These are phyloP conservation scores for Verticillium dahliae DNA, from an alignment of 2,329 filamentous ascomycete species.

Conservation along the genomic window DNA sequence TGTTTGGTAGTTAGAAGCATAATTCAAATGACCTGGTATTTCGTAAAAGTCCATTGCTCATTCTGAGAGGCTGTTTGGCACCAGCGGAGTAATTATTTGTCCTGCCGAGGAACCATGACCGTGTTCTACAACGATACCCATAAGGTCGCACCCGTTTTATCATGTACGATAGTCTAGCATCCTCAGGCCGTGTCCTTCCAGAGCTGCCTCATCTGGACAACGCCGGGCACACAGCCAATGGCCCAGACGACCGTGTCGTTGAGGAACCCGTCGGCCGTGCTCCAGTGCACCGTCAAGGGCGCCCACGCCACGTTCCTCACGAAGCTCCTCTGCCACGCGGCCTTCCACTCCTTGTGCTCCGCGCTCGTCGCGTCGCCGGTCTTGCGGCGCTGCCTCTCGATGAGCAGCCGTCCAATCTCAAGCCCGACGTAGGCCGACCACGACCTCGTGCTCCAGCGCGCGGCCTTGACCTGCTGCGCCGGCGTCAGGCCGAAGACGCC, in stretches of 20 bases:
- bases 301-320: constrained; percentile 69
- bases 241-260: constrained; percentile 32
- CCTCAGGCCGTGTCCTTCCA: constrained; percentile 32
- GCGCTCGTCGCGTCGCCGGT: constrained; percentile 24
- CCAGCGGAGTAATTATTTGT: too few species aligned
- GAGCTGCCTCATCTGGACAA: constrained; percentile 36
- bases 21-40: too few species aligned
- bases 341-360: constrained; percentile 38
- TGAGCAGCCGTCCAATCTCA: constrained; percentile 62
- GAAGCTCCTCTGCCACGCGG: constrained; percentile 59
- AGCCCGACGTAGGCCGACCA: constrained; percentile 75
- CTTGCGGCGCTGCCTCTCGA: constrained; percentile 34
- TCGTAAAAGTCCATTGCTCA: too few species aligned
- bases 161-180: not conserved
- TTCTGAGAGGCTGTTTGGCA: too few species aligned
- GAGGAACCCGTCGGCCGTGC: constrained; percentile 55
- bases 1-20: too few species aligned
- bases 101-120: not conserved
- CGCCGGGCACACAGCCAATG: constrained; percentile 36
- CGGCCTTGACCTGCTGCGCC: constrained; percentile 53
- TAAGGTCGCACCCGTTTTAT: not conserved
- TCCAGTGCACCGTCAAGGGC: constrained; percentile 81
- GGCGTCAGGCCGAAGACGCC: constrained; percentile 57
- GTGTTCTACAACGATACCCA: not conserved
- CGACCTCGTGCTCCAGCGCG: constrained; percentile 67